Percentiles rank a stretch among this genome's conserved stretches.
These are phyloP conservation scores for Exophiala calicioides DNA, from an alignment of 2,329 filamentous ascomycete species.

Conservation along the genomic window DNA sequence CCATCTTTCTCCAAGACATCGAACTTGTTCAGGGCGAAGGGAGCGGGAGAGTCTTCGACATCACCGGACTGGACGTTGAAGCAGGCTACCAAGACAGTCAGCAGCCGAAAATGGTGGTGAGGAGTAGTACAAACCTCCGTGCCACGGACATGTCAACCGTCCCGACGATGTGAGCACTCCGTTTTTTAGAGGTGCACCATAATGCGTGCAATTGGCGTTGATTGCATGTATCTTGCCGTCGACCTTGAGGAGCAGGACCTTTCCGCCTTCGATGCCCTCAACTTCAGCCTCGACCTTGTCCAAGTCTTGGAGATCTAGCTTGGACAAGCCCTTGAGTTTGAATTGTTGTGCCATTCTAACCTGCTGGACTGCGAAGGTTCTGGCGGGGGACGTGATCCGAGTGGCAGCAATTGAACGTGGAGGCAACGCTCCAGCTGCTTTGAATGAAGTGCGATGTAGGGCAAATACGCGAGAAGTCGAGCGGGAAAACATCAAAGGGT, in stretches of 20 bases:
- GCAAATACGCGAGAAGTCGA: constrained; percentile 5
- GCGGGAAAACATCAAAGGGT: constrained; percentile 13
- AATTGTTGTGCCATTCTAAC: constrained; percentile 31
- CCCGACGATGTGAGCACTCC: constrained; percentile 82
- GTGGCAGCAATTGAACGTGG: not conserved
- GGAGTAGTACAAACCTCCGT: constrained; percentile 67
- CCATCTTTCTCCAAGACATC: constrained; percentile 78
- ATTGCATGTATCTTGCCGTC: constrained; percentile 75
- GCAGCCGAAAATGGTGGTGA: constrained; percentile 1
- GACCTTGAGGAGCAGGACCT: constrained; percentile 81
- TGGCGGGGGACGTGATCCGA: constrained; percentile 2
- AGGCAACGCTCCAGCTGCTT: constrained; percentile 4
- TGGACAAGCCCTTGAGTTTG: constrained; percentile 48
- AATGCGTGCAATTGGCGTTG: constrained; percentile 83
- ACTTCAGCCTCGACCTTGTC: constrained; percentile 89
- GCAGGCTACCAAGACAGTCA: constrained; percentile 64
- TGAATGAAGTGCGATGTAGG: constrained; percentile 13
- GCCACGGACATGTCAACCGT: constrained; percentile 90
- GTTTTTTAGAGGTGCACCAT: constrained; percentile 84
- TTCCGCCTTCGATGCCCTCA: constrained; percentile 81
- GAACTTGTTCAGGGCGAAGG: constrained; percentile 83
- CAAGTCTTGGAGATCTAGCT: constrained; percentile 72
- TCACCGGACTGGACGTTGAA: constrained; percentile 89
- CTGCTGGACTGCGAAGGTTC: constrained; percentile 9
- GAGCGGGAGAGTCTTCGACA: constrained; percentile 89